These are phyloP conservation scores for Castanopsis chinensis DNA, from an alignment of 306 rosid genomes.

Conservation along the genomic window DNA sequence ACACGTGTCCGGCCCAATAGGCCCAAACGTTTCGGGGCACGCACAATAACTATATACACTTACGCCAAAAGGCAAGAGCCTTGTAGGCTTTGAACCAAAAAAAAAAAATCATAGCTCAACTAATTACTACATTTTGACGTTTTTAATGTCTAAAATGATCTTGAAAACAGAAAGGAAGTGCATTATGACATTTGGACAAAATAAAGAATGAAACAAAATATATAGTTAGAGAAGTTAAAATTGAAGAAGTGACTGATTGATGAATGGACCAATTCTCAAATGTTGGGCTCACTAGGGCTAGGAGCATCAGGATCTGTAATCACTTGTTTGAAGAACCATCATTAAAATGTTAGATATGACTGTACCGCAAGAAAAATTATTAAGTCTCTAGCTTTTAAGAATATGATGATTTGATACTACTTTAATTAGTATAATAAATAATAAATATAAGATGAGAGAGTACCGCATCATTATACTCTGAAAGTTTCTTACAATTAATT, in stretches of 20 bases:
- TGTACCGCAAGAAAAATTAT: accelerated
- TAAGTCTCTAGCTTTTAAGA: too few species aligned
- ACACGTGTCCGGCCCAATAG: too few species aligned
- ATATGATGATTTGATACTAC: too few species aligned
- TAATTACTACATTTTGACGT: too few species aligned
- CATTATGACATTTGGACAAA: not conserved
- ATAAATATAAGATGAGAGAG: too few species aligned
- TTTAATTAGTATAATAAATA: too few species aligned
- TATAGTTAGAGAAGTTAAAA: not conserved
- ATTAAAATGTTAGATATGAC: not conserved
- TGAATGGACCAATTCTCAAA: slow-evolving; percentile 86
- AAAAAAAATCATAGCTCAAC: too few species aligned
- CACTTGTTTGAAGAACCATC: slow-evolving; percentile 39
- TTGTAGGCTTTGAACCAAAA: too few species aligned
- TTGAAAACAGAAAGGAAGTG: slow-evolving; percentile 32
- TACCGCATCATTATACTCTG: accelerated
- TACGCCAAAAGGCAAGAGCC: too few species aligned
- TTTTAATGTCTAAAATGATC: slow-evolving; percentile 56
- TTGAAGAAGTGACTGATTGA: not conserved
- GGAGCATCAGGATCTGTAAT: slow-evolving; percentile 92
- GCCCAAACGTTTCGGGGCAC: too few species aligned
- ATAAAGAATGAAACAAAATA: not conserved
- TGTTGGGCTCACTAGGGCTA: slow-evolving; percentile 85
- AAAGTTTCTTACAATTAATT: too few species aligned
- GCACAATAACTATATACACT: too few species aligned